These are phyloP conservation scores for Microcos paniculata DNA, from an alignment of 345 rosid genomes.

Conservation along the genomic window DNA sequence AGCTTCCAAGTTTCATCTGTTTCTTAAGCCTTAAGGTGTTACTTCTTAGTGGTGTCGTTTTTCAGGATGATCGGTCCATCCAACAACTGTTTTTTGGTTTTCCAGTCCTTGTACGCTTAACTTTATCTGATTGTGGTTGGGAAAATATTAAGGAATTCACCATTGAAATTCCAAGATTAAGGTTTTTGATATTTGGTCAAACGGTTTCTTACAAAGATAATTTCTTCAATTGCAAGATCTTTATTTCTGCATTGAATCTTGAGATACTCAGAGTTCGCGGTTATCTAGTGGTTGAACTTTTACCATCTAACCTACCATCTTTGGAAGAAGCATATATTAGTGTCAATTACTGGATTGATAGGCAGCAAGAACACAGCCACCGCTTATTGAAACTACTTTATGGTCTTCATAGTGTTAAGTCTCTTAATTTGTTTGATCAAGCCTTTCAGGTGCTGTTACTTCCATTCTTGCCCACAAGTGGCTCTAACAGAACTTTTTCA, in stretches of 20 bases:
- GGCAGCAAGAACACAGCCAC: not conserved
- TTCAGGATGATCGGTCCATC: not conserved
- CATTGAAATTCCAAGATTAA: not conserved
- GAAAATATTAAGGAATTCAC: not conserved
- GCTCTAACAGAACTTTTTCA: not conserved
- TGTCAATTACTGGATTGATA: too few species aligned
- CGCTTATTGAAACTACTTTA: not conserved
- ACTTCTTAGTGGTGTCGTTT: not conserved
- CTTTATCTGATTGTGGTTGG: not conserved
- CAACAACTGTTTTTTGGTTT: slow-evolving; percentile 1
- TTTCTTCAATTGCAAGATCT: not conserved
- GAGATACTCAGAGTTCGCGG: not conserved
- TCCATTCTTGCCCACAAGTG: too few species aligned
- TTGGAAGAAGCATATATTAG: not conserved
- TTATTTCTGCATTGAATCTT: not conserved
- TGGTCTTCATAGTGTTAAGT: not conserved
- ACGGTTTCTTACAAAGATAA: not conserved
- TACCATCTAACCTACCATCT: not conserved
- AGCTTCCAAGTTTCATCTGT: not conserved
- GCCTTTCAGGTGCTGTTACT: not conserved
- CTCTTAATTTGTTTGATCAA: not conserved
- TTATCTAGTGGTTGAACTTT: not conserved
- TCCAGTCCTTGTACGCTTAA: not conserved
- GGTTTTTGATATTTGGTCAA: not conserved
- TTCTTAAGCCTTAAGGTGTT: not conserved